Evolutionary conservation across 345 rosid species (phyloP).

Genomic region (Carallia pectinifolia): DNA sequence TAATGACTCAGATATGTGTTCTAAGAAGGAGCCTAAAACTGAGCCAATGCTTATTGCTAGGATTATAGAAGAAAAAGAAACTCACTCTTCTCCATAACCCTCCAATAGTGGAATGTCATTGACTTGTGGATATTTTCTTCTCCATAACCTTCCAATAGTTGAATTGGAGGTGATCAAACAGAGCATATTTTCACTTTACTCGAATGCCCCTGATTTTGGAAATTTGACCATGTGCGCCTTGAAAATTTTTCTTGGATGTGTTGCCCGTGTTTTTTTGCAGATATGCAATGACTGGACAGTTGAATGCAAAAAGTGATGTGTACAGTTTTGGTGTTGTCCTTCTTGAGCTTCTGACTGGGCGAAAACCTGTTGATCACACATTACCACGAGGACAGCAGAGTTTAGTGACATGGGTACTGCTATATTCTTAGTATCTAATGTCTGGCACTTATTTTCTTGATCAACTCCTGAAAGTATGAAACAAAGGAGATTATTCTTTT

Average conservation of each 20-base stretch:
- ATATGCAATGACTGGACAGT: constrained; percentile 42
- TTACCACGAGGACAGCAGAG: constrained; percentile 42
- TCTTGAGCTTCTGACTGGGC: constrained; percentile 39
- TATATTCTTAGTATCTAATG: not conserved
- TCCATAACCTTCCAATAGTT: not conserved
- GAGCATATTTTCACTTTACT: not conserved
- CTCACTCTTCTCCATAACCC: not conserved
- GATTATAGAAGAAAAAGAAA: constrained; percentile 2
- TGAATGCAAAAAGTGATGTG: constrained; percentile 40
- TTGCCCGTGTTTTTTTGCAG: constrained; percentile 18
- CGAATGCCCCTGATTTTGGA: not conserved
- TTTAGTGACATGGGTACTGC: constrained; percentile 39
- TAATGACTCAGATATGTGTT: not conserved
- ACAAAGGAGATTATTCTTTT: not conserved
- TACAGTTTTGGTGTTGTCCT: constrained; percentile 41
- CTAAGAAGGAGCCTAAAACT: constrained; percentile 8
- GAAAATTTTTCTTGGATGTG: not conserved
- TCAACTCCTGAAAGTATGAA: not conserved
- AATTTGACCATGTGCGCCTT: constrained; percentile 4
- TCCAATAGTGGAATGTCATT: not conserved
- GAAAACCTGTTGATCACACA: constrained; percentile 42
- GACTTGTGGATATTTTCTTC: constrained; percentile 1
- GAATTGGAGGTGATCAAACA: not conserved
- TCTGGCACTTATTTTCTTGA: not conserved
- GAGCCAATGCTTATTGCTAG: constrained; percentile 4